Percentiles rank a stretch among this genome's conserved stretches.
Evolutionary conservation across 257 asterid genomes (phyloP).

Genomic region (Nicotiana noctiflora): DNA sequence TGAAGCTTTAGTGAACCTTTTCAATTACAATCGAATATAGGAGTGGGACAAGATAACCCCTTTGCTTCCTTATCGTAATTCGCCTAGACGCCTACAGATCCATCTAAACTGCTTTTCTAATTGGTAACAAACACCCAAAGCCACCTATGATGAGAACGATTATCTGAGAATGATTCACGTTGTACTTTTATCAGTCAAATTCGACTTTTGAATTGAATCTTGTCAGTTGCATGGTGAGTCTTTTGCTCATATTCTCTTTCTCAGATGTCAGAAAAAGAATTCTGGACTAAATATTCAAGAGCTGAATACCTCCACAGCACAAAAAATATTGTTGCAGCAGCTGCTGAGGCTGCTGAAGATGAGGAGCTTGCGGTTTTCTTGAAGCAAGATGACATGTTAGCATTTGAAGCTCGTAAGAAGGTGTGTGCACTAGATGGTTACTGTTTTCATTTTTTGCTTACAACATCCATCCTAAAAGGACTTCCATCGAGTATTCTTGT

Average conservation of each 20-base stretch:
- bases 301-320: slow-evolving; percentile 96
- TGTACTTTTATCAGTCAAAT: background rate
- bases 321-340: slow-evolving; percentile 85
- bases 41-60: background rate
- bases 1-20: slow-evolving; percentile 1
- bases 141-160: background rate
- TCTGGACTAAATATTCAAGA: slow-evolving; percentile 97
- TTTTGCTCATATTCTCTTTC: background rate
- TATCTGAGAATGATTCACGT: background rate
- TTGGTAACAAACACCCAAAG: background rate
- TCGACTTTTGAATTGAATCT: background rate
- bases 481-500: background rate
- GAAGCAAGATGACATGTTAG: slow-evolving; percentile 87
- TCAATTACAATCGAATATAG: background rate
- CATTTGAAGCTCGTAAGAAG: slow-evolving; percentile 87
- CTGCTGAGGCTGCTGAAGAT: slow-evolving; percentile 99
- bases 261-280: slow-evolving; percentile 90
- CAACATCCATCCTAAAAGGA: background rate
- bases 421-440: slow-evolving; percentile 23
- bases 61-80: background rate
- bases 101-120: background rate
- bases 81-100: background rate
- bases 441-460: background rate
- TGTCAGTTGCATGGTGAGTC: background rate
- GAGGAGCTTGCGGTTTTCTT: slow-evolving; percentile 97